Evolutionary conservation across 2,329 filamentous ascomycete genomes (phyloP).

Genomic region (Teratosphaeriaceae sp.): DNA sequence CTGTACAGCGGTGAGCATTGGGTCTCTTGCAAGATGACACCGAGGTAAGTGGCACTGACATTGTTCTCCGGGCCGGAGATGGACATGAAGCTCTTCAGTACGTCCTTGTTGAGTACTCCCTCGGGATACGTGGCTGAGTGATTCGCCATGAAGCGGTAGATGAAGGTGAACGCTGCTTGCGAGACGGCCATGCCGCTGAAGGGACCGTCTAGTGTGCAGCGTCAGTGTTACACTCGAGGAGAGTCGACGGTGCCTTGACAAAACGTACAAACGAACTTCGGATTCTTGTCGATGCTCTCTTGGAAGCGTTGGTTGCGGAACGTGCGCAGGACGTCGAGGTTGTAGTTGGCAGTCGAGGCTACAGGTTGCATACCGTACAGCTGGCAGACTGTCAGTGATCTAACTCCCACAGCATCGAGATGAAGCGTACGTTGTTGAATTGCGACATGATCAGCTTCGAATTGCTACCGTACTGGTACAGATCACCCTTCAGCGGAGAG

Average conservation of each 20-base stretch:
- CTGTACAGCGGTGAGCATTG: slow-evolving; percentile 9
- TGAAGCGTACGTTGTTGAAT: slow-evolving; percentile 11
- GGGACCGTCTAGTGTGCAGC: slow-evolving; percentile 16
- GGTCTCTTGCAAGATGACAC: neutral
- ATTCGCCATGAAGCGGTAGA: slow-evolving; percentile 36
- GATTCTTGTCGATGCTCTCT: slow-evolving; percentile 24
- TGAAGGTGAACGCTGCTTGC: slow-evolving; percentile 27
- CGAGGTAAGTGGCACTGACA: slow-evolving; percentile 6
- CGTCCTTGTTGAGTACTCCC: slow-evolving; percentile 30
- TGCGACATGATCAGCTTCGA: slow-evolving; percentile 14
- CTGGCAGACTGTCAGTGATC: neutral
- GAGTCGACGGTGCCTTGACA: no score
- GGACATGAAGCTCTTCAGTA: slow-evolving; percentile 36
- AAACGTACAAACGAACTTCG: slow-evolving; percentile 16
- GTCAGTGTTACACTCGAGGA: no score
- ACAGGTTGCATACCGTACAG: slow-evolving; percentile 23
- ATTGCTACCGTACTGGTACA: slow-evolving; percentile 24
- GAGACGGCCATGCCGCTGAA: slow-evolving; percentile 25
- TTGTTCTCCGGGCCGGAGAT: slow-evolving; percentile 29
- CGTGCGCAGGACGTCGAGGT: slow-evolving; percentile 23
- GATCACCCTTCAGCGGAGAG: slow-evolving; percentile 26
- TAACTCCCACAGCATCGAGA: neutral
- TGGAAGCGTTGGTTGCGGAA: slow-evolving; percentile 25
- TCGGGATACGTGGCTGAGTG: slow-evolving; percentile 33
- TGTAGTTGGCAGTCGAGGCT: slow-evolving; percentile 24